Conservation (phyloP, 306 rosid genomes). For the Glycine latifolia region DNA sequence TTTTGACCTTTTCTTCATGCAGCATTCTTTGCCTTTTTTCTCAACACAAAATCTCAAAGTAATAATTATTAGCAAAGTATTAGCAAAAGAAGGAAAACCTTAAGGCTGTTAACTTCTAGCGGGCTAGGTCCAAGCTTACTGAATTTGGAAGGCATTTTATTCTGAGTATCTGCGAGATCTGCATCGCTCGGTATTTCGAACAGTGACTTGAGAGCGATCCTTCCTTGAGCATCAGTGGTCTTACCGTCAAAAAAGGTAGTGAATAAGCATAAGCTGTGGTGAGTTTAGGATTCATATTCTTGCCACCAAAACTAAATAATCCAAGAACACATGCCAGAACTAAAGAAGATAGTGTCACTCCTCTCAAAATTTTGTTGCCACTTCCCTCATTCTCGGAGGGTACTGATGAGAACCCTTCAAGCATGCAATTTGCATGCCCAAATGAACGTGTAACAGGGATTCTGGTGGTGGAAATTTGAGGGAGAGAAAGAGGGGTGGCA, state of each 20-base stretch:
- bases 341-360: slow-evolving; percentile 29
- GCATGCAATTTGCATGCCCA: slow-evolving; percentile 6
- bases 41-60: neutral
- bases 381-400: slow-evolving; percentile 13
- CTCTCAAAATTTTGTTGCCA: slow-evolving; percentile 38
- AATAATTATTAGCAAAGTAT: neutral
- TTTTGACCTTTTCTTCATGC: neutral
- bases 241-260: too few relatives aligned
- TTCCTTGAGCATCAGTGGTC: too few relatives aligned
- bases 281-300: slow-evolving; percentile 38
- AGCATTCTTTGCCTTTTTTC: too few relatives aligned
- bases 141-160: neutral
- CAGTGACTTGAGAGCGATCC: neutral
- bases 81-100: slow-evolving; percentile 40
- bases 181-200: neutral
- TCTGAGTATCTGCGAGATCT: neutral
- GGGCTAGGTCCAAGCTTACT: too few relatives aligned
- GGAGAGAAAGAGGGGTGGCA: slow-evolving; percentile 13
- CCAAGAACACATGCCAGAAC: slow-evolving; percentile 48
- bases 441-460: slow-evolving; percentile 8
- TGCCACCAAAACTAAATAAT: slow-evolving; percentile 19
- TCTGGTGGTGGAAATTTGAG: slow-evolving; percentile 31
- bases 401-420: neutral
- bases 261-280: too few relatives aligned
- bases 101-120: neutral